Evolutionary conservation across 192 early-diverging fungal species (phyloP), one percentile per base, ranked within the genome.

Genomic region (Coemansia sp.): DNA sequence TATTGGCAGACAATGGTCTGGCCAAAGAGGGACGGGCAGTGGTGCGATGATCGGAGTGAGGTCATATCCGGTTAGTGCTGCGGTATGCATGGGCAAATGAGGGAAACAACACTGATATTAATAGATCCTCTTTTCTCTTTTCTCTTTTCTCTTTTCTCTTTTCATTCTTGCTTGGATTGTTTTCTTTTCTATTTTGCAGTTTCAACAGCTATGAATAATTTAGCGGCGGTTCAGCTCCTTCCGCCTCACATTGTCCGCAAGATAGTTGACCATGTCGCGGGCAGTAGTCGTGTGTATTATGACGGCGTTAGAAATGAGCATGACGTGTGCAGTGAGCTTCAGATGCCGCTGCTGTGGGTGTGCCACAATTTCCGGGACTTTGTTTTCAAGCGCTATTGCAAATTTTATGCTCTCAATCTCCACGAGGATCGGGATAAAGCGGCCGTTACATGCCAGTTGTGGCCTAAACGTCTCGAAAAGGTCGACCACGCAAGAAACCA

Each of bases 251-350:
- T 59, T 31, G 55, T 59, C 11, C 27, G 31, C 13, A 15, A 11
- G 55, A 59, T 59, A 34, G 55, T 59, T 13, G 29, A 34, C 55
- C 55, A 59, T 59, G 55, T 59, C 55, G 29, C 55, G 10, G 27
- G 55, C 31, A 31, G 55, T 15, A 59, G 55, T 33, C 55, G 55
- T 7, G 3, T 34, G 29, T 59, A 33, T 31, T 59, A 34, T 20
- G 16, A 20, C 15, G 11, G 31, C 20, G 27, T 59, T 31, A 18
- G 31, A 59, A 5, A 24, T 20, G 47, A 16, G 18, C 2, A 49
- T 20, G 12, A 55, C 24, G 49, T 18, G 10, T 24, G 11, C 49
- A 51, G 16, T 11, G 24, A 13, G 24, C 52, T 55, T 29, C 52
- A 29, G 52, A 55, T 49, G 7, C 47, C 47, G n/a, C 16, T 49